Evolutionary conservation across 2,329 filamentous ascomycete genomes (phyloP), one percentile per base, ranked within the genome.

Genomic region (Apiospora sp.): DNA sequence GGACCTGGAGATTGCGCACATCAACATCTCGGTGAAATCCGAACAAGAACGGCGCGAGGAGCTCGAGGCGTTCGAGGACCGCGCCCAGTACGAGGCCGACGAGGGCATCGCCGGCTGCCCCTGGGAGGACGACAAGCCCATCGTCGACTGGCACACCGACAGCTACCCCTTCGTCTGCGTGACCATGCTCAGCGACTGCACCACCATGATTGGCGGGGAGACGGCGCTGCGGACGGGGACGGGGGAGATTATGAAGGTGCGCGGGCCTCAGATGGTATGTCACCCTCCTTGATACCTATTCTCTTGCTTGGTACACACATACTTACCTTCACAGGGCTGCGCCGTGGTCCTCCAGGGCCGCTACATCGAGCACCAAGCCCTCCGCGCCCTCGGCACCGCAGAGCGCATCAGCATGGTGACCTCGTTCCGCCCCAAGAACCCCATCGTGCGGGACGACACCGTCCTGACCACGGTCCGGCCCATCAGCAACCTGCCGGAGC

Each of bases 81-180:
- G 75, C 8, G 77, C 77, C 14, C 73, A 77, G 69, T 76, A 72
- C 24, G 76, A 79, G 54, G 76, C 78, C 10, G 78, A 79, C 54
- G 78, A 79, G 73, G 78, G 78, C 58, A 80, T 79, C 49, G 77
- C 74, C 0, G 78, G 78, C 37, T 79, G 78, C 67, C 77, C 78
- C 6, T 83, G 81, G 75, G 84, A 86, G 37, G 85, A 88, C 68
- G 84, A 86, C 48, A 84, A 86, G 75, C 87, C 89, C 6, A 87
- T 90, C 34, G 86, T 92, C 43, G 88, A 86, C 49, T 92, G 90
- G 90, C 90, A 92, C 80, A 87, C 83, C 0, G 91, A 92, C 79
- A 90, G 87, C 77, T 92, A 91, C 77, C 90, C 90, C 0, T 92
- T 92, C 77, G 90, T 92, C n/a, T 92, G 90, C 75, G 90, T 92